Percentiles rank a stretch among this genome's conserved stretches.
These are phyloP conservation scores for Parachaetomium inaequale DNA, from an alignment of 495 filamentous ascomycete genomes.

Conservation along the genomic window DNA sequence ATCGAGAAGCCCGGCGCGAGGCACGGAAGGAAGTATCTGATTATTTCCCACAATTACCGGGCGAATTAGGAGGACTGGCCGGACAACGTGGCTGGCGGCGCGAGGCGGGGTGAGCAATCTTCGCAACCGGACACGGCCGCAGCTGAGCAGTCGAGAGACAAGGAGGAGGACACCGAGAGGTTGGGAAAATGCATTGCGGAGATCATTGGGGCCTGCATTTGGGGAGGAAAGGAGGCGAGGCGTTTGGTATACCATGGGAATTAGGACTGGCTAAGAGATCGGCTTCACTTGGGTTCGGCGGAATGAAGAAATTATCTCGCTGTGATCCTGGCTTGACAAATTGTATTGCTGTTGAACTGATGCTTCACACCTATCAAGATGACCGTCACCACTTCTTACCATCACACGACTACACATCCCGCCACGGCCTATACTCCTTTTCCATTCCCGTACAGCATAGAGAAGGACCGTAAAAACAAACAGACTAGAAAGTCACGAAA, in stretches of 20 bases:
- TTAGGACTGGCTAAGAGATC: neutral
- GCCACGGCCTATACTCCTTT: neutral
- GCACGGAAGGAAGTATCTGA: slow-evolving; percentile 56
- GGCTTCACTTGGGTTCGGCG: neutral
- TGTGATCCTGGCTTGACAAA: no score
- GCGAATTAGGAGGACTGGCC: slow-evolving; percentile 17
- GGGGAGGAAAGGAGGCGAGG: neutral
- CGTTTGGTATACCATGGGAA: slow-evolving; percentile 8
- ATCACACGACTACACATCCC: neutral
- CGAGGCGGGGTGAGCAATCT: neutral
- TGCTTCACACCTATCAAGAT: neutral
- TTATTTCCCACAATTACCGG: slow-evolving; percentile 72
- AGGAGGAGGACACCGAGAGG: no score
- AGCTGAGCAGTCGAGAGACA: neutral
- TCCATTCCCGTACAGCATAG: neutral
- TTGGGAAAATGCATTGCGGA: neutral
- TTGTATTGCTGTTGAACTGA: no score
- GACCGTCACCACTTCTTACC: neutral
- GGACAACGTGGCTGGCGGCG: neutral
- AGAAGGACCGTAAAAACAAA: neutral
- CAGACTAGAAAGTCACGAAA: neutral
- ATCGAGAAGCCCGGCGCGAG: slow-evolving; percentile 34
- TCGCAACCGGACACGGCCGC: no score
- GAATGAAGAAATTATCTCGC: neutral
- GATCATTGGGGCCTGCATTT: neutral